Conservation (phyloP, 2,329 filamentous ascomycete species). For the Pyrenochaeta sp. region DNA sequence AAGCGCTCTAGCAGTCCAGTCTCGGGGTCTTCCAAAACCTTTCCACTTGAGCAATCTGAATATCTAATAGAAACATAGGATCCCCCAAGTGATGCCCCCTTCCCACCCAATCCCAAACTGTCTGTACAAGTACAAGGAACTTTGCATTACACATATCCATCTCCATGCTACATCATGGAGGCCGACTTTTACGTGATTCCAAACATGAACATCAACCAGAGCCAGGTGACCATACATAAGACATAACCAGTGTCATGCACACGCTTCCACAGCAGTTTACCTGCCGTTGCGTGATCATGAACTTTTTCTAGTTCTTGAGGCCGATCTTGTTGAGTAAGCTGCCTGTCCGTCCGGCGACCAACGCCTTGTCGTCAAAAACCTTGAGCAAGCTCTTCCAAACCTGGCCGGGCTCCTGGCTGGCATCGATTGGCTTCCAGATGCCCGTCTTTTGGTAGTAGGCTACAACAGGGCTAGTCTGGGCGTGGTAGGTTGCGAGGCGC, state of each 20-base stretch:
- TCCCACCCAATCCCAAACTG: conserved; percentile 17
- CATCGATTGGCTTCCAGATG: conserved; percentile 96
- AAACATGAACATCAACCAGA: conserved; percentile 10
- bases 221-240: too few relatives aligned
- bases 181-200: conserved; percentile 16
- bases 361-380: conserved; percentile 72
- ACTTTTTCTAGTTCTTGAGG: conserved; percentile 55
- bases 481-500: conserved; percentile 90
- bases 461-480: conserved; percentile 91
- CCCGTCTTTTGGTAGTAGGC: conserved; percentile 96
- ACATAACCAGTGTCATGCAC: too few relatives aligned
- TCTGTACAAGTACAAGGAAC: conserved; percentile 38
- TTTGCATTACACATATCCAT: conserved; percentile 24
- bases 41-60: conserved; percentile 13
- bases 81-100: conserved; percentile 5
- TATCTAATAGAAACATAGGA: conserved; percentile 18
- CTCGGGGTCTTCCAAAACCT: conserved; percentile 8
- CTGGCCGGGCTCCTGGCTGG: conserved; percentile 91
- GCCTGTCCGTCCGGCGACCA: conserved; percentile 47
- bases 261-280: too few relatives aligned
- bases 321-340: conserved; percentile 63
- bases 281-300: too few relatives aligned
- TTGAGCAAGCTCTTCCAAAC: conserved; percentile 93
- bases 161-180: conserved; percentile 21
- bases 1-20: conserved; percentile 8